These are phyloP conservation scores for Lyophyllum decastes DNA, from an alignment of 768 basidiomycete species.

Conservation along the genomic window DNA sequence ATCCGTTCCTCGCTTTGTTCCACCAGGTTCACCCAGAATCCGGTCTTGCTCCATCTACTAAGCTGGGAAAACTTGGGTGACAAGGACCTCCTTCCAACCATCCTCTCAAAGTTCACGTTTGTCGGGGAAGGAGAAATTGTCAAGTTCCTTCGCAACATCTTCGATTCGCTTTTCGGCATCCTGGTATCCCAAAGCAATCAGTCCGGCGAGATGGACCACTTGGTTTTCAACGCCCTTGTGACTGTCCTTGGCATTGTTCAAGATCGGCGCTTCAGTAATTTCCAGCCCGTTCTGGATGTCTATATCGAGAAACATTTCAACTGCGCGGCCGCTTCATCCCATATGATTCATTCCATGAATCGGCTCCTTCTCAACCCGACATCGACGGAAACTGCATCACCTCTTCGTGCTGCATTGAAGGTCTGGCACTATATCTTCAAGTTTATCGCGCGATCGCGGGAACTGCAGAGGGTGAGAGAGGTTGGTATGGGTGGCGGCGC, in stretches of 20 bases:
- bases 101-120: conserved; percentile 85
- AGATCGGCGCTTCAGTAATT: conserved; percentile 93
- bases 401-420: conserved; percentile 86
- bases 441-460: conserved; percentile 88
- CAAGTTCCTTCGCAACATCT: conserved; percentile 88
- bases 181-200: conserved; percentile 76
- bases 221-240: conserved; percentile 90
- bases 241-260: conserved; percentile 91
- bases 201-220: conserved; percentile 75
- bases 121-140: conserved; percentile 94
- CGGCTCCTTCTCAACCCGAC: conserved; percentile 75
- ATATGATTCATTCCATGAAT: conserved; percentile 88
- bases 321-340: conserved; percentile 77
- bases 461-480: conserved; percentile 83
- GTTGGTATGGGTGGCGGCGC: conserved; percentile 77
- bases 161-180: conserved; percentile 91
- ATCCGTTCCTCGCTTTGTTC: conserved; percentile 92
- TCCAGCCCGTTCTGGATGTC: conserved; percentile 89
- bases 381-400: conserved; percentile 69
- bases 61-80: conserved; percentile 77
- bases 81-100: conserved; percentile 64
- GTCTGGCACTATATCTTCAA: conserved; percentile 98
- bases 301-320: conserved; percentile 92
- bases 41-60: conserved; percentile 76
- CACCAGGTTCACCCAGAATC: conserved; percentile 89